Conservation (phyloP, 768 basidiomycete genomes). For the Boletus coccyginus region DNA sequence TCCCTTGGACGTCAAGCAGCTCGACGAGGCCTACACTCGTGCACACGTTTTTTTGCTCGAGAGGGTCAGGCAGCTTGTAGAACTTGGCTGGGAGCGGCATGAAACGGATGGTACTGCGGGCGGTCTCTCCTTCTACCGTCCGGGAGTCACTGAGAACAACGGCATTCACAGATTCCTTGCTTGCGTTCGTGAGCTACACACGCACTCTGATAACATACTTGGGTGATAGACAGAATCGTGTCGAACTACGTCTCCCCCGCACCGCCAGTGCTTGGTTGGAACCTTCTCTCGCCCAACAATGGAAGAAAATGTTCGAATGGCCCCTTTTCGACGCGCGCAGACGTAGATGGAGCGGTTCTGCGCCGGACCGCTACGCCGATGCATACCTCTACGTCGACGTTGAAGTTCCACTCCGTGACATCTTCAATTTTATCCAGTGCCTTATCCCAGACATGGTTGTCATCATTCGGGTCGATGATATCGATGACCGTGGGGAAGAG, state of each 20-base stretch:
- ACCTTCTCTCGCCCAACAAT: neutral
- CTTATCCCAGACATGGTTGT: conserved; percentile 7
- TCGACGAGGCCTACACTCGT: neutral
- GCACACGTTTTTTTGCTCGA: neutral
- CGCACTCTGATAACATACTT: neutral
- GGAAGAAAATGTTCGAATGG: neutral
- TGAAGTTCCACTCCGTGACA: neutral
- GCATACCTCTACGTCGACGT: conserved; percentile 8
- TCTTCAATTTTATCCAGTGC: conserved; percentile 7
- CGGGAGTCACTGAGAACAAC: neutral
- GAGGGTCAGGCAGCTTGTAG: neutral
- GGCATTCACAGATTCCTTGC: neutral
- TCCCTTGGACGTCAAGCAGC: neutral
- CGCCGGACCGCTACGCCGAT: conserved; percentile 1
- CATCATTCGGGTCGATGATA: conserved; percentile 1
- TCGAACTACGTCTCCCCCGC: conserved; percentile 2
- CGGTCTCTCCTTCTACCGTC: neutral
- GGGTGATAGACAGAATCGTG: neutral
- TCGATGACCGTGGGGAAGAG: neutral
- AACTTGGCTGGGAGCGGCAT: neutral
- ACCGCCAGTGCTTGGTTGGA: conserved; percentile 1
- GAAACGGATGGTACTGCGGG: neutral
- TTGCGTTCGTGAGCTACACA: neutral
- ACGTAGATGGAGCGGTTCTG: neutral
- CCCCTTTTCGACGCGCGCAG: neutral